Evolutionary conservation across 2,329 filamentous ascomycete species (phyloP), one percentile per base, ranked within the genome.

Genomic region (Cordyceps cicadae): DNA sequence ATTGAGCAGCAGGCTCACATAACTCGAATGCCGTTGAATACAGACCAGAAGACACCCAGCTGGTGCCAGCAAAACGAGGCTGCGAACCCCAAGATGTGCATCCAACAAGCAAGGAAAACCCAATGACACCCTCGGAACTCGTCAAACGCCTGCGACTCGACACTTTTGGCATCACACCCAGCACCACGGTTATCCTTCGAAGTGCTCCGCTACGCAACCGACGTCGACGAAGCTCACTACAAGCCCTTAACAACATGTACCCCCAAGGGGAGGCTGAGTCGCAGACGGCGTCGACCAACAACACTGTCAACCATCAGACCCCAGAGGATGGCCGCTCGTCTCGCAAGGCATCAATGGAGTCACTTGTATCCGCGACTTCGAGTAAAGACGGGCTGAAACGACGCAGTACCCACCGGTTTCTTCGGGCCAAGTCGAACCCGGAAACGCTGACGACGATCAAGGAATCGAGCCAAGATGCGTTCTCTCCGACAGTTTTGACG

Each of bases 401-500:
- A 5, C 61, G 61, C 32, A 56, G 26, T 9, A 57, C 48, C 3
- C 57, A 45, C 29, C 37, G 57, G 7, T 60, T 60, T 45, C 49
- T 60, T 15, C 61, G 73, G 69, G 71, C 70, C n/a, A 69, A 69
- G 49, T 74, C 73, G 11, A 74, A 69, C 21, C 72, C 72, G 5
- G 72, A 74, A 59, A 67, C 67, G 9, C 63, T 76, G 34, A 69
- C 67, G 21, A 75, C 72, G 37, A 75, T 76, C 24, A 69, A 71
- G 11, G 73, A 75, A 56, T 64, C 65, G n/a, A 63, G 65, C 3
- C 59, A 64, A 1, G 61, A 68, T 39, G 64, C 64, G 11, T 63
- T 67, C 11, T 66, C 66, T 39, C 74, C 75, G 4, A 75, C 75
- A 0, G 69, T 76, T 12, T 50, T 67, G 29, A 96, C 92, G 0